A percentile compares a stretch with the other conserved stretches of the same genome.
These are phyloP conservation scores for Boletus reticuloceps DNA, from an alignment of 768 basidiomycete species.

Conservation along the genomic window DNA sequence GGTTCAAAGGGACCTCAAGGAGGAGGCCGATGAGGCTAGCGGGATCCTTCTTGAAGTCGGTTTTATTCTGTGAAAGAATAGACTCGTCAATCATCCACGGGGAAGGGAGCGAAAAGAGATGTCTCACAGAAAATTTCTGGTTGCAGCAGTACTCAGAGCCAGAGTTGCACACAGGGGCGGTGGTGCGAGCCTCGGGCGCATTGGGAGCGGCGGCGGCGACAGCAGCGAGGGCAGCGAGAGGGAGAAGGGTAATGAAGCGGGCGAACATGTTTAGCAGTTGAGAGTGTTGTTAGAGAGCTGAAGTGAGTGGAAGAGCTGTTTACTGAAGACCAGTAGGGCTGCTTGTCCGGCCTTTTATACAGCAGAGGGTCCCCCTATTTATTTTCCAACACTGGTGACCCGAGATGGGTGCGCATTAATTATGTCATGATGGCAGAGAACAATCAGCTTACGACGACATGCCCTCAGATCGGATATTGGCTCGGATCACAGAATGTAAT, in stretches of 20 bases:
- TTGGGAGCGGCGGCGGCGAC: not conserved
- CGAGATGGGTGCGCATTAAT: no score
- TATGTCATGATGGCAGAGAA: no score
- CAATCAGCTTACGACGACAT: no score
- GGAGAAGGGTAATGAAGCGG: not conserved
- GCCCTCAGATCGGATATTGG: no score
- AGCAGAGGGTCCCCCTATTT: not conserved
- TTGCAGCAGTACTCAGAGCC: not conserved
- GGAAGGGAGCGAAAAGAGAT: not conserved
- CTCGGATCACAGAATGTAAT: no score
- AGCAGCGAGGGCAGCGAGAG: not conserved
- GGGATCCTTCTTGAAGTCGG: no score
- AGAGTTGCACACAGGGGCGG: not conserved
- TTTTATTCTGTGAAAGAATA: not conserved
- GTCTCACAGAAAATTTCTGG: not conserved
- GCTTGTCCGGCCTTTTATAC: not conserved
- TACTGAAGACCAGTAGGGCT: not conserved
- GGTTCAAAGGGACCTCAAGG: no score
- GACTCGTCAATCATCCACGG: not conserved
- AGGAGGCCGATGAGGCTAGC: not conserved
- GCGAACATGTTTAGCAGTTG: not conserved
- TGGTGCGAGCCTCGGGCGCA: not conserved
- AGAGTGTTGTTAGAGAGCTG: not conserved
- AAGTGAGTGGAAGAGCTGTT: not conserved
- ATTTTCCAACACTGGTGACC: not conserved